Percentiles rank a stretch among this genome's conserved stretches.
These are phyloP conservation scores for Tephrocybe sp. DNA, from an alignment of 768 basidiomycete species.

Conservation along the genomic window DNA sequence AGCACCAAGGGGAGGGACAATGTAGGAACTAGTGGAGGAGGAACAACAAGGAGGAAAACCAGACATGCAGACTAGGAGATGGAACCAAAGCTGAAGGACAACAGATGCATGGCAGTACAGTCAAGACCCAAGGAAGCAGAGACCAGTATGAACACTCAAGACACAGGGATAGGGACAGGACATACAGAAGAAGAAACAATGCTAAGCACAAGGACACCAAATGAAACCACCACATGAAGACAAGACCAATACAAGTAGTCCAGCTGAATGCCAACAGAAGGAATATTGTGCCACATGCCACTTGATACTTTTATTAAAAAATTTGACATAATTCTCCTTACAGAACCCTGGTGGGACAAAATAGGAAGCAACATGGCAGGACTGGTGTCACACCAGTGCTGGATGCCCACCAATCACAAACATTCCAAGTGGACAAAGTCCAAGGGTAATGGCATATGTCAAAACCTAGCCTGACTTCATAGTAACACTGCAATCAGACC, in stretches of 20 bases:
- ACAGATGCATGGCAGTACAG: no score
- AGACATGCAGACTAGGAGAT: background rate
- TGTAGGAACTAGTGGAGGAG: no score
- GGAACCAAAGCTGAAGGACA: background rate
- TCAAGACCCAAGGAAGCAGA: no score
- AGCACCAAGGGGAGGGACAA: no score
- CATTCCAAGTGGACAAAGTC: background rate
- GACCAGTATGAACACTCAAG: no score
- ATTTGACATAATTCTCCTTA: background rate
- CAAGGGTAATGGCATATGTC: constrained; percentile 20
- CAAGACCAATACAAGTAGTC: background rate
- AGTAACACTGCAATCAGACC: constrained; percentile 23
- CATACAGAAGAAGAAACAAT: background rate
- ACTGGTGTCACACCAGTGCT: no score
- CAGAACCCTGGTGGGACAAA: background rate
- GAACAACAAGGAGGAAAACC: no score
- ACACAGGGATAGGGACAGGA: no score
- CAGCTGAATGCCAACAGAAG: background rate
- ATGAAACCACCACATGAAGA: background rate
- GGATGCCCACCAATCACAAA: no score
- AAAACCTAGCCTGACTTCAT: constrained; percentile 16
- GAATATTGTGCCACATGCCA: background rate
- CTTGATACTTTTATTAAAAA: background rate
- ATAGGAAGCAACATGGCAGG: background rate
- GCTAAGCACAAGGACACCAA: no score